Evolutionary conservation across 306 rosid species (phyloP).

Genomic region (Cucumis melo): DNA sequence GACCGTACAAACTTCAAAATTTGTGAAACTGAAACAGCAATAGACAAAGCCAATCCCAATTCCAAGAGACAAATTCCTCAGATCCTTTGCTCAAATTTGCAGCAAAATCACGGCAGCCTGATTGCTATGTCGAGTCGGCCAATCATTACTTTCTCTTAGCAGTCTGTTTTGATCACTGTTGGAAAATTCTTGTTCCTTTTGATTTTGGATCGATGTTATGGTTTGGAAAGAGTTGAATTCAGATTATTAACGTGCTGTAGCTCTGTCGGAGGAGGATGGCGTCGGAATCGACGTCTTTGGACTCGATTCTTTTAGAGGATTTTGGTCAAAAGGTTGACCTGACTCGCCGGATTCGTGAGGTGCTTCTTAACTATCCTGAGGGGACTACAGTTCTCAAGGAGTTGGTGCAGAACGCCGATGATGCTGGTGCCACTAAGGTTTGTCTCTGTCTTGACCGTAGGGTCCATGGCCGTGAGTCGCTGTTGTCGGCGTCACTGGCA

Average conservation of each 20-base stretch:
- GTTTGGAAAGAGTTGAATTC: background rate
- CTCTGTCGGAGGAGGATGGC: conserved; percentile 3
- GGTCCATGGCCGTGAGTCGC: conserved; percentile 35
- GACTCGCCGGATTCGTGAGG: conserved; percentile 92
- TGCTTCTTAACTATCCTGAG: conserved; percentile 86
- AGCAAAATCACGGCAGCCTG: background rate
- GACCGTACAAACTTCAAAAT: background rate
- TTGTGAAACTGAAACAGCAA: background rate
- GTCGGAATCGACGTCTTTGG: conserved; percentile 21
- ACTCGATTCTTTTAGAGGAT: conserved; percentile 66
- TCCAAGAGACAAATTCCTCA: background rate
- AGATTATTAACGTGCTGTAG: background rate
- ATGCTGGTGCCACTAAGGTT: conserved; percentile 87
- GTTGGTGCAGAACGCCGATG: conserved; percentile 92
- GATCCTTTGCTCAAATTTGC: background rate
- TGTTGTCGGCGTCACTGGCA: conserved; percentile 45
- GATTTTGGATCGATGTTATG: background rate
- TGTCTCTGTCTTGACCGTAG: conserved; percentile 80
- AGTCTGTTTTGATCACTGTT: background rate
- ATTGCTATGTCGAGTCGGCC: background rate
- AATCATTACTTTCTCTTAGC: background rate
- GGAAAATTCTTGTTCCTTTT: background rate
- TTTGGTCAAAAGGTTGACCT: conserved; percentile 97
- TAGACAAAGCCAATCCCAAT: background rate
- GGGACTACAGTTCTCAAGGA: conserved; percentile 95